Conservation (phyloP, 2,329 filamentous ascomycete species). For the Lachnellula subtilissima region DNA sequence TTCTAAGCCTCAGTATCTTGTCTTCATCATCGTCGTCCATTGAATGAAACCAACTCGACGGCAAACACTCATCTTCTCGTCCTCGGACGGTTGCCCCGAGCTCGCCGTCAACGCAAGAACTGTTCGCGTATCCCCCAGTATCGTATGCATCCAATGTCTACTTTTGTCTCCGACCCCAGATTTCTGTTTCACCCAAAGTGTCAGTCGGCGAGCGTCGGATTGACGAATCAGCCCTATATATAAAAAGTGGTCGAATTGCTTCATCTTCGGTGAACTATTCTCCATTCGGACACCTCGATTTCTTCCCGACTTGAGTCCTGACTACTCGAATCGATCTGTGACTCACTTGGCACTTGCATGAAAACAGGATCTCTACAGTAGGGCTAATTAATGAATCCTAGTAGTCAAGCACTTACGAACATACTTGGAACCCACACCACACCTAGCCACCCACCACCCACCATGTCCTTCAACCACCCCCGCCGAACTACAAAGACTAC, state of each 20-base stretch:
- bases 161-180: background rate
- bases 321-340: slow-evolving; percentile 18
- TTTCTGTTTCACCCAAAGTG: slow-evolving; percentile 1
- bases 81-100: background rate
- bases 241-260: slow-evolving; percentile 17
- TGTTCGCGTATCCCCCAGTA: background rate
- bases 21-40: background rate
- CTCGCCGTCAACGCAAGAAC: background rate
- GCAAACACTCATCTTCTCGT: background rate
- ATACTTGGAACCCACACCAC: slow-evolving; percentile 5
- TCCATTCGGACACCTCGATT: slow-evolving; percentile 18
- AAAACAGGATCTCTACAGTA: slow-evolving; percentile 14
- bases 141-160: slow-evolving; percentile 4
- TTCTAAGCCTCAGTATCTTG: background rate
- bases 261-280: slow-evolving; percentile 12
- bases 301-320: slow-evolving; percentile 12
- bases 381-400: slow-evolving; percentile 26
- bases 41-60: background rate
- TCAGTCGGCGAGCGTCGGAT: slow-evolving; percentile 13
- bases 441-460: slow-evolving; percentile 22
- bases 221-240: slow-evolving; percentile 27
- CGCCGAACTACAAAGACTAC: slow-evolving; percentile 34
- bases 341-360: slow-evolving; percentile 27
- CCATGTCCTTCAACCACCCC: slow-evolving; percentile 31
- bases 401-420: slow-evolving; percentile 17